Conservation (phyloP, 257 asterid genomes). For the Echium plantagineum region DNA sequence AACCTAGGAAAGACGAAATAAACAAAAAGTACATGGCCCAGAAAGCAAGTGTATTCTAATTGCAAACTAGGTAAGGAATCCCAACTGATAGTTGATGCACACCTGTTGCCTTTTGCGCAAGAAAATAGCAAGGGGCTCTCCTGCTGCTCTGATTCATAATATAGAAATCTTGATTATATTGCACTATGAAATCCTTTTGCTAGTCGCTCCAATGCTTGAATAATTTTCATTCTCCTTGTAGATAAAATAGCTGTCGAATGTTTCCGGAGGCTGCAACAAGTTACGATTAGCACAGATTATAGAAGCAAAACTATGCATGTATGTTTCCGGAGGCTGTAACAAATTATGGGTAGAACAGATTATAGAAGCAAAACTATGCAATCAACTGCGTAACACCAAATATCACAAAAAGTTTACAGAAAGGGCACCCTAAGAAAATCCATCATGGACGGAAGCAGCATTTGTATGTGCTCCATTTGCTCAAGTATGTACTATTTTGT, state of each 20-base stretch:
- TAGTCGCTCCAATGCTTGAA: not conserved
- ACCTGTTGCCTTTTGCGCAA: slow-evolving; percentile 1
- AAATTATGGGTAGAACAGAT: slow-evolving; percentile 5
- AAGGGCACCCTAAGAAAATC: not conserved
- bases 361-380: slow-evolving; percentile 6
- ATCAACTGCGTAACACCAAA: not conserved
- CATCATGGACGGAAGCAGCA: not conserved
- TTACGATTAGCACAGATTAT: slow-evolving; percentile 8
- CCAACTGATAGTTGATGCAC: slow-evolving; percentile 4
- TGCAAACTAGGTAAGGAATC: slow-evolving; percentile 14
- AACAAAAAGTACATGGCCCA: not conserved
- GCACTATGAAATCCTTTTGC: slow-evolving; percentile 5
- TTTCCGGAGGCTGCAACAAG: slow-evolving; percentile 77
- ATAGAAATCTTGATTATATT: slow-evolving; percentile 1
- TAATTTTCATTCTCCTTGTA: slow-evolving; percentile 49
- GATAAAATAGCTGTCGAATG: slow-evolving; percentile 75
- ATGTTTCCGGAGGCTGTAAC: slow-evolving; percentile 85
- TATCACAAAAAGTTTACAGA: not conserved
- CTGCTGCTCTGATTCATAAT: slow-evolving; percentile 10
- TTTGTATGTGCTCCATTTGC: too few relatives aligned
- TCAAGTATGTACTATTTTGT: not conserved
- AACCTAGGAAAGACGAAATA: slow-evolving; percentile 6
- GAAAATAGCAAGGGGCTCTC: slow-evolving; percentile 13
- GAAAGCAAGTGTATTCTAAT: slow-evolving; percentile 11
- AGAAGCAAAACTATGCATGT: not conserved